Percentiles rank a stretch among this genome's conserved stretches.
These are phyloP conservation scores for Botrytis hyacinthi DNA, from an alignment of 2,329 filamentous ascomycete species.

Conservation along the genomic window DNA sequence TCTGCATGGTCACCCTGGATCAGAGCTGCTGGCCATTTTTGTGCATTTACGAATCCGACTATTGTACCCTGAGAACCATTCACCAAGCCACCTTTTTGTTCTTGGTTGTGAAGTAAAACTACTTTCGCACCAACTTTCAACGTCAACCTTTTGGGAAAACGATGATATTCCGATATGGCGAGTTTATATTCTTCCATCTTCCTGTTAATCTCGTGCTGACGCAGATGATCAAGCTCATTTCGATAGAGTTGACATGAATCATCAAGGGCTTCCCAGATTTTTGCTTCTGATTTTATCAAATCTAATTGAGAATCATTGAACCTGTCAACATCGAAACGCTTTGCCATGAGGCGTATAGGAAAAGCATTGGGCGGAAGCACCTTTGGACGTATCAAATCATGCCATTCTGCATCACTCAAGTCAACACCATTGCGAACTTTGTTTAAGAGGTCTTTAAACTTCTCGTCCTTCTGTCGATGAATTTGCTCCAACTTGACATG, in stretches of 20 bases:
- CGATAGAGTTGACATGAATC: slow-evolving; percentile 16
- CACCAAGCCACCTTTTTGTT: slow-evolving; percentile 28
- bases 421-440: slow-evolving; percentile 32
- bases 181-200: slow-evolving; percentile 23
- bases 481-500: slow-evolving; percentile 34
- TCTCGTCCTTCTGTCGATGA: slow-evolving; percentile 34
- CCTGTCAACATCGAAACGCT: slow-evolving; percentile 23
- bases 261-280: slow-evolving; percentile 28
- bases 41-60: slow-evolving; percentile 27
- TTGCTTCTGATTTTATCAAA: slow-evolving; percentile 18
- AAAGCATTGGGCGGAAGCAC: slow-evolving; percentile 23
- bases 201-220: slow-evolving; percentile 7
- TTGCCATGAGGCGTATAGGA: slow-evolving; percentile 32
- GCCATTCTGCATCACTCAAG: slow-evolving; percentile 30
- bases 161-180: slow-evolving; percentile 27
- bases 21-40: background rate
- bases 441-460: slow-evolving; percentile 32
- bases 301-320: slow-evolving; percentile 26
- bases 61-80: slow-evolving; percentile 36
- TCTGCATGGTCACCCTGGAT: background rate
- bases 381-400: slow-evolving; percentile 26
- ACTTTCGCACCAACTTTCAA: slow-evolving; percentile 36
- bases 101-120: slow-evolving; percentile 31
- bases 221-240: background rate
- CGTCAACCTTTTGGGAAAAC: slow-evolving; percentile 23